Percentiles rank a stretch among this genome's conserved stretches.
Evolutionary conservation across 2,329 filamentous ascomycete species (phyloP).

Genomic region (Beauveria pseudobassiana): DNA sequence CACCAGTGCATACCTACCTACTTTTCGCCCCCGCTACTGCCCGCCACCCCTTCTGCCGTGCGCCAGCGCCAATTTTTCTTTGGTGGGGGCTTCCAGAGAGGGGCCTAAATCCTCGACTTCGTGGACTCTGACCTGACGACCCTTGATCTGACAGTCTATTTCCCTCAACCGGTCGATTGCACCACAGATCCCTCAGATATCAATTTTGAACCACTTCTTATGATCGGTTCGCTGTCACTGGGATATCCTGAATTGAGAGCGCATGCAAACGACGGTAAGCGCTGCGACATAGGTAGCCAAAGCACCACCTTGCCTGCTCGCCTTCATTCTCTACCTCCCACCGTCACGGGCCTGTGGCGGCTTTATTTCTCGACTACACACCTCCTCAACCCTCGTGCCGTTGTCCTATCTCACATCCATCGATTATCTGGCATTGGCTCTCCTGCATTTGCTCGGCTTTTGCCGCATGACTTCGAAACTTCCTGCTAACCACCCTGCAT

Average conservation of each 20-base stretch:
- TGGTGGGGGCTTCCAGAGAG: conserved; percentile 9
- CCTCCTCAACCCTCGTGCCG: not conserved
- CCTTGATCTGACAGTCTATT: not conserved
- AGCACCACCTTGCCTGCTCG: not conserved
- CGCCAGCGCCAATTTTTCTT: conserved; percentile 10
- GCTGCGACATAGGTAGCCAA: not conserved
- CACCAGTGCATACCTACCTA: not conserved
- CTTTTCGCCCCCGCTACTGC: not conserved
- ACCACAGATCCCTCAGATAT: not conserved
- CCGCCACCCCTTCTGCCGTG: not conserved
- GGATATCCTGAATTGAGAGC: not conserved
- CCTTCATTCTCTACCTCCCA: conserved; percentile 1
- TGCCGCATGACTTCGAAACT: not conserved
- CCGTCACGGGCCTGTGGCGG: not conserved
- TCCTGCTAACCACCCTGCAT: not conserved
- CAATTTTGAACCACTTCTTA: not conserved
- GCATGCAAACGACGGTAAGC: conserved; percentile 3
- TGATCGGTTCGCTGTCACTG: not conserved
- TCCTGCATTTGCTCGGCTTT: not conserved
- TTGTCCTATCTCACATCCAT: not conserved
- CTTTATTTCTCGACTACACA: not conserved
- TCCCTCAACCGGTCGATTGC: not conserved
- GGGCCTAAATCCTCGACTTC: conserved; percentile 8
- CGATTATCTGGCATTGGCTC: not conserved
- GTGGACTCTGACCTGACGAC: not conserved